Evolutionary conservation across 2,329 filamentous ascomycete genomes (phyloP).

Genomic region (Fusarium compactum): DNA sequence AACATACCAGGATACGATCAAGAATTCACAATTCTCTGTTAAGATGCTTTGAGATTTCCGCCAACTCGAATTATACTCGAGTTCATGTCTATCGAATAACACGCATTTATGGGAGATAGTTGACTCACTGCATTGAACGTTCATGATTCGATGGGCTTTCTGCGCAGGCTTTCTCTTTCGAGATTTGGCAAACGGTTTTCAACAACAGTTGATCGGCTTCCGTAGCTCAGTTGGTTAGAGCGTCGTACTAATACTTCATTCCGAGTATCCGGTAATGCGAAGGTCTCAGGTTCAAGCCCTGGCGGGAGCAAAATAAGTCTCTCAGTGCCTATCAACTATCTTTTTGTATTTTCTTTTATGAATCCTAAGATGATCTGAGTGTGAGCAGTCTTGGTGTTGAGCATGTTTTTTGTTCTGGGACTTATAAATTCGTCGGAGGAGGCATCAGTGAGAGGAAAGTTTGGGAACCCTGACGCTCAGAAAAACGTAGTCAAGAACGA

Average conservation of each 20-base stretch:
- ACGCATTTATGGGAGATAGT: not conserved
- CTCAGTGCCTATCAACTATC: constrained; percentile 1
- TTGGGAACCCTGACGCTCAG: no score
- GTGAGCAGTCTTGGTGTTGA: not conserved
- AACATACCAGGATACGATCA: not conserved
- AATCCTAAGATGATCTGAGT: not conserved
- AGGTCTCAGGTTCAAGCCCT: constrained; percentile 12
- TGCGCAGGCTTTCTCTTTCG: not conserved
- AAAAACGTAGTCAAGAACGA: not conserved
- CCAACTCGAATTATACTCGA: not conserved
- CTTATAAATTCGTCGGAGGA: not conserved
- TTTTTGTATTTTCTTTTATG: not conserved
- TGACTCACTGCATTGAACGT: not conserved
- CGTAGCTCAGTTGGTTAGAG: constrained; percentile 13
- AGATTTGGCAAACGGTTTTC: not conserved
- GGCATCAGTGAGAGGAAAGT: not conserved
- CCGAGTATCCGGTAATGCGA: constrained; percentile 6
- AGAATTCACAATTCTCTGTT: not conserved
- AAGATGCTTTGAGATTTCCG: not conserved
- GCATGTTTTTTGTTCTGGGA: not conserved
- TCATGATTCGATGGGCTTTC: not conserved
- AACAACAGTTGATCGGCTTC: constrained; percentile 2
- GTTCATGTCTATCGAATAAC: not conserved
- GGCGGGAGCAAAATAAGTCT: constrained; percentile 8
- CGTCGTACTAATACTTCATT: constrained; percentile 12